A percentile compares a stretch with the other conserved stretches of the same genome.
Conservation (phyloP, 2,329 filamentous ascomycete genomes). For the Massarina eburnea region DNA sequence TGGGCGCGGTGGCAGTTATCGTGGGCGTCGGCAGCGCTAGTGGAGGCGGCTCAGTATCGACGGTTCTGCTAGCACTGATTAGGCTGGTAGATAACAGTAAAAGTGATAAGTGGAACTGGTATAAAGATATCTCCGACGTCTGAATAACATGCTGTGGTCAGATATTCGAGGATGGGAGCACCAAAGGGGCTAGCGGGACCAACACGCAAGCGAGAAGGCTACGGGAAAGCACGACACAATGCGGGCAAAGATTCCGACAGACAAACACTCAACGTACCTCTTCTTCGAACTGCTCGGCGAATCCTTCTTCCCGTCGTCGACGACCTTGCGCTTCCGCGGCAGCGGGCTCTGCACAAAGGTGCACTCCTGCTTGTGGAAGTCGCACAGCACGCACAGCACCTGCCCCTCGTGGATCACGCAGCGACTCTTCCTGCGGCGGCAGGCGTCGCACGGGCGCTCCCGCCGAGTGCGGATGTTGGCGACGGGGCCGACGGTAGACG, state of each 20-base stretch:
- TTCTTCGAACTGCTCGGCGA: slow-evolving; percentile 60
- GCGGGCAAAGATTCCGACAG: slow-evolving; percentile 1
- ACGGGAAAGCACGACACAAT: slow-evolving; percentile 1
- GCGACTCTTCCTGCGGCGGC: slow-evolving; percentile 70
- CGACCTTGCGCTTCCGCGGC: slow-evolving; percentile 77
- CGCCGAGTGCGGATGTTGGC: slow-evolving; percentile 44
- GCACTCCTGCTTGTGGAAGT: slow-evolving; percentile 76
- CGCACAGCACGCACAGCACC: slow-evolving; percentile 72
- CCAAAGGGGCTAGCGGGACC: not conserved
- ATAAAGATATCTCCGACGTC: not conserved
- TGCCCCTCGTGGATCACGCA: slow-evolving; percentile 80
- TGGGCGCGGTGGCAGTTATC: slow-evolving; percentile 44
- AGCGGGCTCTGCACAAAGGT: slow-evolving; percentile 76
- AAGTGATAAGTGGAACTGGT: too few species aligned
- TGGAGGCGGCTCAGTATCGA: slow-evolving; percentile 44
- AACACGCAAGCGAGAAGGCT: slow-evolving; percentile 5
- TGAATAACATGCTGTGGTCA: not conserved
- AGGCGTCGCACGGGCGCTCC: slow-evolving; percentile 62
- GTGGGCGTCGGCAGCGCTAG: slow-evolving; percentile 43
- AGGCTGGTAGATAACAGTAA: slow-evolving; percentile 8
- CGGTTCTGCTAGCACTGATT: slow-evolving; percentile 37
- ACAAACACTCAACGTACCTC: slow-evolving; percentile 59
- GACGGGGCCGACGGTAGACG: slow-evolving; percentile 35
- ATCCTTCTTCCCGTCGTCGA: slow-evolving; percentile 63
- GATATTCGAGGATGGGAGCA: too few species aligned